These are phyloP conservation scores for Peniophora sp. DNA, from an alignment of 1,284 basidiomycete genomes.

Conservation along the genomic window DNA sequence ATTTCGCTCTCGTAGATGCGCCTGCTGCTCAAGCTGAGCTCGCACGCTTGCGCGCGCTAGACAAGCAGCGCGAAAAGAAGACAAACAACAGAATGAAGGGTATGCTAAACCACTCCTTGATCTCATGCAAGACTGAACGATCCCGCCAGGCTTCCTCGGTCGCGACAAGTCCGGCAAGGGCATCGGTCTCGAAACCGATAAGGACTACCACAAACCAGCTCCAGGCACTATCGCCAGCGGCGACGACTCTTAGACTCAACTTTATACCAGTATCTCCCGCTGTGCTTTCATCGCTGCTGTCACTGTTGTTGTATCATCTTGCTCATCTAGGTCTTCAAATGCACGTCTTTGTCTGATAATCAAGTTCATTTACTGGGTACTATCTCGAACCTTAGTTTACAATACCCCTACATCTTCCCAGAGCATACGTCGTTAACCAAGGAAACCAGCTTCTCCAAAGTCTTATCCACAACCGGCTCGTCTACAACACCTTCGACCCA, in stretches of 20 bases:
- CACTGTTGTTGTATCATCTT: too few species aligned
- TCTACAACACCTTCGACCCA: conserved; percentile 8
- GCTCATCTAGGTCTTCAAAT: too few species aligned
- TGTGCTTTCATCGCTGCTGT: too few species aligned
- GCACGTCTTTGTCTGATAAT: too few species aligned
- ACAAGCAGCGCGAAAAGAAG: conserved; percentile 58
- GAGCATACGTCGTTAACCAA: too few species aligned
- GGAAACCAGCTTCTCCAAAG: neutral
- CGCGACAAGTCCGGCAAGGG: conserved; percentile 2
- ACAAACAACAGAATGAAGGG: conserved; percentile 49
- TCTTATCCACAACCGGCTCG: neutral
- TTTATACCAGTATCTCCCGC: too few species aligned
- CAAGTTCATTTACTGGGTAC: too few species aligned
- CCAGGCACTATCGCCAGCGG: too few species aligned
- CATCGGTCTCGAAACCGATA: neutral
- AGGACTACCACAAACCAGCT: too few species aligned
- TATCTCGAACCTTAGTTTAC: too few species aligned
- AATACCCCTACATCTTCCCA: too few species aligned
- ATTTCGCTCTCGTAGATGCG: conserved; percentile 42
- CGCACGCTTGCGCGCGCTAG: conserved; percentile 44
- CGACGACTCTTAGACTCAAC: too few species aligned
- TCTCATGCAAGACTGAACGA: neutral
- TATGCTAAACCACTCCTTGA: conserved; percentile 15
- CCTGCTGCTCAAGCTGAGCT: conserved; percentile 54
- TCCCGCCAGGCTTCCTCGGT: conserved; percentile 3